phyloP scores from a whole-genome alignment of 2,329 filamentous ascomycete species.

The Lasiodiplodia citricola region DNA sequence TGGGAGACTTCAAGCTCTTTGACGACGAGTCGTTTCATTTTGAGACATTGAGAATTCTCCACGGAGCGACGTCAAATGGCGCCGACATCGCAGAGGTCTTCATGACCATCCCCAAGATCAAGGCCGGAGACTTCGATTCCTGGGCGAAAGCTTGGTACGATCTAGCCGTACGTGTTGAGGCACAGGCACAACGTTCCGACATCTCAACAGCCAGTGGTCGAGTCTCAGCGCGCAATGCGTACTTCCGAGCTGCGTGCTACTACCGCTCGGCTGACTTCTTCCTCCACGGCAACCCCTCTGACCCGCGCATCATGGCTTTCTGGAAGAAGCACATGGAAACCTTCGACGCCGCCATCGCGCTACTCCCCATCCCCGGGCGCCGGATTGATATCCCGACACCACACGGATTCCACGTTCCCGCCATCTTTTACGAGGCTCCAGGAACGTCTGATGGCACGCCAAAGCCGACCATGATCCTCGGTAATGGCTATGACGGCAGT shows the following conservation, averaged over 20 bases:
- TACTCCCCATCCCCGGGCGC: not conserved
- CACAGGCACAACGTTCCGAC: not conserved
- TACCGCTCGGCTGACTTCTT: slow-evolving; percentile 10
- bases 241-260: slow-evolving; percentile 3
- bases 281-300: not conserved
- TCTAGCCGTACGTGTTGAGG: not conserved
- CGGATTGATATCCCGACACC: not conserved
- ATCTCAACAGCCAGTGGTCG: not conserved
- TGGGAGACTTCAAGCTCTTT: not conserved
- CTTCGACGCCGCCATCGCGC: not conserved
- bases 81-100: not conserved
- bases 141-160: not conserved
- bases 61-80: not conserved
- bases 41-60: not conserved
- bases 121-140: not conserved
- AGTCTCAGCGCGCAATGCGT: not conserved
- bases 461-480: not conserved
- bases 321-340: not conserved
- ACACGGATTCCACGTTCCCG: not conserved
- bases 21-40: not conserved
- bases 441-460: not conserved
- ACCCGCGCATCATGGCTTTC: not conserved
- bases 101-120: not conserved
- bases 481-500: slow-evolving; percentile 7
- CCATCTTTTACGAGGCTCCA: slow-evolving; percentile 1